Base-by-base conservation (phyloP, 164 flowering plant genomes). In the Magnolia sinica region DNA sequence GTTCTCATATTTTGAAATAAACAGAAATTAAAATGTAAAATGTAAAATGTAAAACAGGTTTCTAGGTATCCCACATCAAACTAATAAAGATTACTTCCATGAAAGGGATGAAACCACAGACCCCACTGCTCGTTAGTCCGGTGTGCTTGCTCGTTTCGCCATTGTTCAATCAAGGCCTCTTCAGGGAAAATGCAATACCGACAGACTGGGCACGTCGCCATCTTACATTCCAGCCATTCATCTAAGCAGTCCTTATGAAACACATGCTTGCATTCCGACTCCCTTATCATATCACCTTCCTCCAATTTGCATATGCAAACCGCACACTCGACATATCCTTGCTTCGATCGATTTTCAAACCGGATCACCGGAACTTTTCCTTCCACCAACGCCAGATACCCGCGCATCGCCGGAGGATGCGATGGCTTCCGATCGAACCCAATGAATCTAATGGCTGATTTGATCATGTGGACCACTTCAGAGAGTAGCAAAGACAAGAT, bases 121-220 rank as follows among this genome's bases (percentile, higher is more conserved):
- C 75, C 61, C 22, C 80, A 22, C 70, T 84, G 83, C 55, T 87
- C 85, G 22, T 85, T 85, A 50, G 80, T 80, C 29, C 76, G 84
- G 64, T 61, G 77, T 64, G 81, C 81, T 4, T 77, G 45, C 78
- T 58, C 23, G 7, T 18, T n/a, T 7, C 22, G 23, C 65, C 8
- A 16, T 63, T 63, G 23, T 63, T 63, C 20, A 9, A 6, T 63
- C 65, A 63, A 22, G 4, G 19, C 22, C 20, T 63, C 65, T 63
- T 63, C 65, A 0, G 23, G 8, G 0, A 63, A 1, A 37, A 37
- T 37, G 61, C 78, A 76, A 6, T 22, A 14, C 3, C 68, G 78
- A 11, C 78, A 76, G 11, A 61, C 16, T 50, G 13, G 45, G 2
- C 37, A 61, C 0, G 20, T 19, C 8, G 19, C 64, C 64, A 19